Evolutionary conservation across 116 monocot genomes (phyloP).

Genomic region (Iris pallida): DNA sequence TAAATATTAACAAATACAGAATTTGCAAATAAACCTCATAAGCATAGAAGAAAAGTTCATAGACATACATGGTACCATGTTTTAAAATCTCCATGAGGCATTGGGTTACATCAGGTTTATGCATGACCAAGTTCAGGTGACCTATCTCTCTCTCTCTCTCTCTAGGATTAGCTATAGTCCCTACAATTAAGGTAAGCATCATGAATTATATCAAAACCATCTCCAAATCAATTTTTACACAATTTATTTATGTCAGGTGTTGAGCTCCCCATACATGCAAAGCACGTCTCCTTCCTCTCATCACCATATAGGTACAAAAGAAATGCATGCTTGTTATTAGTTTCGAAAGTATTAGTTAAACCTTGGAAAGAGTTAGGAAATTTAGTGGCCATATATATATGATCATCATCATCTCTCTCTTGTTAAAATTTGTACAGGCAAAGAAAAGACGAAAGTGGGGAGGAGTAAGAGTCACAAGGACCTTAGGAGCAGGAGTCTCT

Average conservation of each 20-base stretch:
- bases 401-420: too few relatives aligned
- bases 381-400: too few relatives aligned
- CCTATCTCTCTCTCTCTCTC: slow-evolving; percentile 15
- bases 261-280: slow-evolving; percentile 75
- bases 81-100: slow-evolving; percentile 84
- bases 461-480: neutral
- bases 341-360: too few relatives aligned
- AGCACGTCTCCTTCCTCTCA: slow-evolving; percentile 12
- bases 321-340: too few relatives aligned
- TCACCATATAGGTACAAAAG: too few relatives aligned
- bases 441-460: too few relatives aligned
- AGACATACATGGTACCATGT: too few relatives aligned
- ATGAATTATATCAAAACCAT: slow-evolving; percentile 2
- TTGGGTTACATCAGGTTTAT: slow-evolving; percentile 82
- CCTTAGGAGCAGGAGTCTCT: slow-evolving; percentile 14
- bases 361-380: too few relatives aligned
- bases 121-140: slow-evolving; percentile 85
- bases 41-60: too few relatives aligned
- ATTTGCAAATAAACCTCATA: too few relatives aligned
- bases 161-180: neutral
- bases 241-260: slow-evolving; percentile 38
- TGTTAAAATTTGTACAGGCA: too few relatives aligned
- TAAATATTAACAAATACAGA: too few relatives aligned
- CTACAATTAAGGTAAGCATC: neutral
- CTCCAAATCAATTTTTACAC: slow-evolving; percentile 3